These are phyloP conservation scores for Leishmania guyanensis DNA, from an alignment of 208 protist genomes.

Conservation along the genomic window DNA sequence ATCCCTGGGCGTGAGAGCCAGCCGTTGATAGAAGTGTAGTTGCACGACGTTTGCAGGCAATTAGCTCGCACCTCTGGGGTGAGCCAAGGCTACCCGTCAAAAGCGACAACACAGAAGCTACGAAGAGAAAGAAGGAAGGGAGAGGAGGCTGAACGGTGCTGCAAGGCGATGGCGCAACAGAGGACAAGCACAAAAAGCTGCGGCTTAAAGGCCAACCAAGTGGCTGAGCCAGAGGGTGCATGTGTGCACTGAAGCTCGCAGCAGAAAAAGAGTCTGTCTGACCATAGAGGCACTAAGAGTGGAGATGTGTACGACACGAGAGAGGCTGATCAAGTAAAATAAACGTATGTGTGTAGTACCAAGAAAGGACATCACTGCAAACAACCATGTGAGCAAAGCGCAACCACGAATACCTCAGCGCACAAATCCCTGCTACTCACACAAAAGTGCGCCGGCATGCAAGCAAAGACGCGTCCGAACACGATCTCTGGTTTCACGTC, in stretches of 20 bases:
- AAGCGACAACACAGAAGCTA: slow-evolving; percentile 6
- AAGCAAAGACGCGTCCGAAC: background rate
- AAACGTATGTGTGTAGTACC: background rate
- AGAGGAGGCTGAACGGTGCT: background rate
- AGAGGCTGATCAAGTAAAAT: background rate
- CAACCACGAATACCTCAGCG: background rate
- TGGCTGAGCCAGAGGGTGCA: background rate
- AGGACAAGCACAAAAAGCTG: background rate
- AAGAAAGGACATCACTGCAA: background rate
- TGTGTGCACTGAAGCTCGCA: background rate
- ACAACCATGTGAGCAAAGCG: background rate
- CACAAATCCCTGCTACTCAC: background rate
- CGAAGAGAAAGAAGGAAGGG: slow-evolving; percentile 10
- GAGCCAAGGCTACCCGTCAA: background rate
- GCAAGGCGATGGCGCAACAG: background rate
- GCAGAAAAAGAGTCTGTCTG: background rate
- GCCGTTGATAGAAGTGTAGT: background rate
- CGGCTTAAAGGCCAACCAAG: too few relatives aligned
- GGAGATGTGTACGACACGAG: background rate
- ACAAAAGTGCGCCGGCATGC: background rate
- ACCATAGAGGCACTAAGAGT: background rate
- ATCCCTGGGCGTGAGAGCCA: background rate
- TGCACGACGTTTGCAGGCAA: background rate
- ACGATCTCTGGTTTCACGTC: slow-evolving; percentile 28
- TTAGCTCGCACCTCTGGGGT: background rate